Conservation (phyloP, 306 rosid species). For the Cyamopsis tetragonoloba region DNA sequence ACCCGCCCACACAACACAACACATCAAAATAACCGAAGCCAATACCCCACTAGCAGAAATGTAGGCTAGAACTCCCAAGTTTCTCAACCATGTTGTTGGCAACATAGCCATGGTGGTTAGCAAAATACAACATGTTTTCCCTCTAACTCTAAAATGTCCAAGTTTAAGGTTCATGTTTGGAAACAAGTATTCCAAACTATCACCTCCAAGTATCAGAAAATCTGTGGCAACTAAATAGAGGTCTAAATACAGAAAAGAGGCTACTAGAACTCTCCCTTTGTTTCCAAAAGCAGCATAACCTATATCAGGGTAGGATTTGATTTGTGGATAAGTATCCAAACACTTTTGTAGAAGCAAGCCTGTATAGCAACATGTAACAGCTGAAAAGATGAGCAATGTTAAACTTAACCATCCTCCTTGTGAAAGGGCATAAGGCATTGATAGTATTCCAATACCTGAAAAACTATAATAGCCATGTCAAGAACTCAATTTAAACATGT, state of each 20-base stretch:
- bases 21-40: conserved; percentile 36
- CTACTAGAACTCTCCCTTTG: conserved; percentile 40
- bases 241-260: conserved; percentile 53
- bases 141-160: conserved; percentile 27
- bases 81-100: conserved; percentile 60
- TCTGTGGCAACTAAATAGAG: conserved; percentile 43
- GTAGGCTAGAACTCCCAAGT: conserved; percentile 46
- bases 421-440: conserved; percentile 60
- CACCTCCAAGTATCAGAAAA: conserved; percentile 57
- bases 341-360: conserved; percentile 52
- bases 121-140: conserved; percentile 39
- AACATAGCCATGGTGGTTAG: conserved; percentile 41
- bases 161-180: conserved; percentile 36
- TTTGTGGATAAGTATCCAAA: conserved; percentile 32
- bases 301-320: conserved; percentile 51
- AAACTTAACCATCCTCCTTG: conserved; percentile 64
- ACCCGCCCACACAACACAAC: conserved; percentile 45
- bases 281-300: conserved; percentile 51
- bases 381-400: conserved; percentile 33
- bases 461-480: too few relatives aligned
- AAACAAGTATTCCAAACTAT: conserved; percentile 44
- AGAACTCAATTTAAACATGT: too few relatives aligned
- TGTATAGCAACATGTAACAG: conserved; percentile 44
- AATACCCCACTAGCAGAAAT: conserved; percentile 58
- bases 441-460: conserved; percentile 60